Base-by-base conservation (phyloP, 164 flowering plant genomes). In the Umbilicus rupestris region DNA sequence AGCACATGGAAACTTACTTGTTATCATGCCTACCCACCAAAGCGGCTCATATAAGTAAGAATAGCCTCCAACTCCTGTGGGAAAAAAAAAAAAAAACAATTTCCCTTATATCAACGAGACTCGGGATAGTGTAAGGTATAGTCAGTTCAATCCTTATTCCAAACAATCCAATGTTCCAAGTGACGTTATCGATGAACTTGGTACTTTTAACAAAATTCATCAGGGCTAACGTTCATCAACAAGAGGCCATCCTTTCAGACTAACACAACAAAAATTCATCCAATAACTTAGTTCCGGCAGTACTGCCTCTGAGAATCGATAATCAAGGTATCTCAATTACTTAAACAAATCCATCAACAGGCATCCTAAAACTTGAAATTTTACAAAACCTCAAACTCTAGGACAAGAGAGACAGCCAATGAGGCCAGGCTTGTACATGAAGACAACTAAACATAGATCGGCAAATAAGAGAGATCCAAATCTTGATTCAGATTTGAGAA, bases 21-120 rank as follows among this genome's bases (percentile, higher is more conserved):
- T 85, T 72, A 84, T 86, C 95, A 91, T 88, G 78, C 97, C 97
- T 33, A 78, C 83, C 97, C 97, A 91, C 97, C 97, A 91, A 16
- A 91, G 87, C 35, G 97, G 97, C 76, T 91, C 97, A 62, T 84
- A 84, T 44, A 91, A 76, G 78, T 91, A 91, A 59, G 96, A 84
- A 81, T 83, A 91, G 31, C 97, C 97, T 70, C 97, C 97, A 74
- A 68, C 74, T 16, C 97, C 92, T 90, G 90, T 28, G 30, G 72
- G 67, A 67, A 28, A 63, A 37, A 39, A 10, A 60, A 62, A 31
- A n/a, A n/a, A n/a, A n/a, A n/a, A n/a, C n/a, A n/a, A n/a, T n/a
- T n/a, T 7, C 11, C 7, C 39, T 37, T 17, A 26, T 39, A 9
- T 58, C 69, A 64, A 37, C 29, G 30, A 37, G 60, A 14, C 22